A percentile compares a stretch with the other conserved stretches of the same genome.
Conservation (phyloP, 257 asterid genomes). For the Solanum sparsipilum region DNA sequence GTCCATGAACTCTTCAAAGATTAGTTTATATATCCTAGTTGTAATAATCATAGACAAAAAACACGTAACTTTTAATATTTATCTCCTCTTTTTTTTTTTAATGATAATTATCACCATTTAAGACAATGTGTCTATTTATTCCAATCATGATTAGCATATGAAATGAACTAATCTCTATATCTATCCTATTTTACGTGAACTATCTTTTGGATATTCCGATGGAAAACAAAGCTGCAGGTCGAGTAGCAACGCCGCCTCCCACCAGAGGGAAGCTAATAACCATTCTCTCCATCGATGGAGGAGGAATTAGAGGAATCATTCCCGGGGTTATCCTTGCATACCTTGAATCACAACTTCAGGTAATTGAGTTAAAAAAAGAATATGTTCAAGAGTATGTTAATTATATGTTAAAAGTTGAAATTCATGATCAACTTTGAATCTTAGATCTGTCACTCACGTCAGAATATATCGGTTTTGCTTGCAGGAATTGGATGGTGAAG, state of each 20-base stretch:
- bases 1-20: neutral
- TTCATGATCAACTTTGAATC: neutral
- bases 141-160: neutral
- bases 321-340: constrained; percentile 33
- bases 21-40: neutral
- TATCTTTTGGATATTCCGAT: neutral
- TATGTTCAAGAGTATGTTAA: too few relatives aligned
- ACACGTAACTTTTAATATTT: neutral
- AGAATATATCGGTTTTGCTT: neutral
- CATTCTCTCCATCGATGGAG: constrained; percentile 45
- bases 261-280: constrained; percentile 28
- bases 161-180: neutral
- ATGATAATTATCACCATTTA: neutral
- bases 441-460: neutral
- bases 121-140: neutral
- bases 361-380: neutral
- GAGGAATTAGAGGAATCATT: constrained; percentile 51
- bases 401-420: too few relatives aligned
- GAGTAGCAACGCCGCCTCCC: constrained; percentile 15
- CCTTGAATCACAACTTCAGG: constrained; percentile 53
- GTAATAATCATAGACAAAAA: neutral
- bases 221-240: neutral
- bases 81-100: neutral
- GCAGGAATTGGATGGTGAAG: constrained; percentile 42
- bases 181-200: neutral